phyloP scores from a whole-genome alignment of 2,329 filamentous ascomycete genomes.

The Talaromyces sp. region DNA sequence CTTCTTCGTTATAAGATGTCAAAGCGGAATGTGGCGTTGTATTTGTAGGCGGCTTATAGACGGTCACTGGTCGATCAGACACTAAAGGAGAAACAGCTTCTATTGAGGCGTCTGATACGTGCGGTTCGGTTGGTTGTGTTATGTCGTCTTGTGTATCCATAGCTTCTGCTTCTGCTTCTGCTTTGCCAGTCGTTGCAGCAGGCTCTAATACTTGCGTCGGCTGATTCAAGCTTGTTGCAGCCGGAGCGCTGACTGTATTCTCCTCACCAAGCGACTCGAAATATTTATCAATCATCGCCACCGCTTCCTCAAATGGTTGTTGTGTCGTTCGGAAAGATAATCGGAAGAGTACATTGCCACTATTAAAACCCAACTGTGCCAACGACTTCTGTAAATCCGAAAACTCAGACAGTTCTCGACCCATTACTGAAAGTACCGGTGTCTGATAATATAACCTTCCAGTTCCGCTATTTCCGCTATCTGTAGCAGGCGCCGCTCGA shows the following conservation, averaged over 20 bases:
- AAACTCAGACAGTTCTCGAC: slow-evolving; percentile 73
- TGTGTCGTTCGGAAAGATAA: slow-evolving; percentile 74
- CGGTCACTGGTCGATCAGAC: slow-evolving; percentile 55
- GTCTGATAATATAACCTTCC: slow-evolving; percentile 86
- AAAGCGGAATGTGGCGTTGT: slow-evolving; percentile 73
- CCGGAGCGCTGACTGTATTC: background rate
- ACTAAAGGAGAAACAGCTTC: slow-evolving; percentile 33
- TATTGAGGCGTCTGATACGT: slow-evolving; percentile 17
- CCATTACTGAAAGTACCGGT: slow-evolving; percentile 80
- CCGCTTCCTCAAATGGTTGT: slow-evolving; percentile 78
- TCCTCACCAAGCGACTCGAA: slow-evolving; percentile 56
- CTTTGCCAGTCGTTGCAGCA: background rate
- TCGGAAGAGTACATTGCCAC: slow-evolving; percentile 74
- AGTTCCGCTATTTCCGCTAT: slow-evolving; percentile 54
- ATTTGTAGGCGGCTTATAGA: slow-evolving; percentile 77
- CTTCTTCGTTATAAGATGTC: slow-evolving; percentile 65
- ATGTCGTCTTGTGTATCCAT: background rate
- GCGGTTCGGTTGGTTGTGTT: background rate
- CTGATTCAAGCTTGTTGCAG: background rate
- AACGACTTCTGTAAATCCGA: slow-evolving; percentile 85
- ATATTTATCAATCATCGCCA: slow-evolving; percentile 74
- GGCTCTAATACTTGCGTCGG: background rate
- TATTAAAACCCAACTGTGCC: slow-evolving; percentile 81
- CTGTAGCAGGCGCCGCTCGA: slow-evolving; percentile 65
- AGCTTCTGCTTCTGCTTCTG: background rate